phyloP scores from a whole-genome alignment of 2,329 filamentous ascomycete genomes.

The Penicillium sp. region DNA sequence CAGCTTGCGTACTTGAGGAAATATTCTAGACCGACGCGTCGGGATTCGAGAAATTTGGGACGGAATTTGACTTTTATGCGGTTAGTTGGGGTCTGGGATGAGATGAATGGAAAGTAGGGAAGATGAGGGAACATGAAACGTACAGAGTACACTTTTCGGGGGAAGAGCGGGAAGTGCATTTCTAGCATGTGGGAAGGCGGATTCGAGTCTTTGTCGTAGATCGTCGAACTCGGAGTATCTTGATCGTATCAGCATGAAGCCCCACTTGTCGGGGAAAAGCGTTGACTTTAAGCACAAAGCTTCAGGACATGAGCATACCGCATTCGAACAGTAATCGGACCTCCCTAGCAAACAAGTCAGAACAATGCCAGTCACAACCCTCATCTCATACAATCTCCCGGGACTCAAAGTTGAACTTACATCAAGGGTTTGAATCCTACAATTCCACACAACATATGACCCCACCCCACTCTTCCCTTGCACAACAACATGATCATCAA shows the following conservation, averaged over 20 bases:
- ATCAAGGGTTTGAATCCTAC: constrained; percentile 81
- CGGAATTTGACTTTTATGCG: constrained; percentile 64
- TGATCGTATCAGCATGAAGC: not conserved
- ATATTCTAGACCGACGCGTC: constrained; percentile 81
- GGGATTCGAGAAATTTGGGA: constrained; percentile 80
- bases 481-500: constrained; percentile 66
- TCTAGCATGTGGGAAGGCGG: constrained; percentile 81
- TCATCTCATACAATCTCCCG: not conserved
- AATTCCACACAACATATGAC: constrained; percentile 96
- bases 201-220: constrained; percentile 71
- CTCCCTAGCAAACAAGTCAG: constrained; percentile 49
- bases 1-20: constrained; percentile 76
- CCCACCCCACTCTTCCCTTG: constrained; percentile 65
- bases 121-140: constrained; percentile 39
- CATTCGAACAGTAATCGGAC: constrained; percentile 62
- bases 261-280: not conserved
- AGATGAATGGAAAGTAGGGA: too few species aligned
- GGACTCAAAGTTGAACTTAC: constrained; percentile 52
- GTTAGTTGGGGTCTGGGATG: not conserved
- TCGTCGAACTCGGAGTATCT: constrained; percentile 94
- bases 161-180: constrained; percentile 87
- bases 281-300: not conserved
- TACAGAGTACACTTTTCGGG: constrained; percentile 87
- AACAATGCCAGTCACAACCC: not conserved
- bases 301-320: constrained; percentile 45